Percentiles rank a stretch among this genome's conserved stretches.
phyloP scores from a whole-genome alignment of 176 grass and related monocot genomes.

The Zea luxurians region DNA sequence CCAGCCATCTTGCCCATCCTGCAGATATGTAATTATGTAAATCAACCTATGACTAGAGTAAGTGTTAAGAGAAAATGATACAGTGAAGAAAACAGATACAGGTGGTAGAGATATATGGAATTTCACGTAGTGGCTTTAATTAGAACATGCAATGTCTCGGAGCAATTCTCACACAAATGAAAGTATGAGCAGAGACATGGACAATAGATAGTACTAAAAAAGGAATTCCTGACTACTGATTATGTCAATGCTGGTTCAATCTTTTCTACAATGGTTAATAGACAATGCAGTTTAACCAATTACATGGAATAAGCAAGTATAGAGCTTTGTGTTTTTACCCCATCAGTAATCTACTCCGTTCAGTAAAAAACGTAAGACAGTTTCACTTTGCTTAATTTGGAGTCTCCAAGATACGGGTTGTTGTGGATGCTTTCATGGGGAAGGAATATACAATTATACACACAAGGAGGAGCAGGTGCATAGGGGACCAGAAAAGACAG shows the following conservation, averaged over 20 bases:
- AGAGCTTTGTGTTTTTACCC: not conserved
- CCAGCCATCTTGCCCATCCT: slow-evolving; percentile 59
- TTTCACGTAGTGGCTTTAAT: slow-evolving; percentile 31
- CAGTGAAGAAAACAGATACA: slow-evolving; percentile 31
- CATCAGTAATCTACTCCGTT: slow-evolving; percentile 20
- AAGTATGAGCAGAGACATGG: not conserved
- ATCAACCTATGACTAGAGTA: slow-evolving; percentile 7
- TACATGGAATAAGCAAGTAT: slow-evolving; percentile 8
- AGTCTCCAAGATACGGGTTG: slow-evolving; percentile 6
- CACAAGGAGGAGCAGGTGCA: not conserved
- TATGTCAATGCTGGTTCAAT: not conserved
- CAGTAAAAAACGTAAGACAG: not conserved
- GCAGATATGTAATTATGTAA: slow-evolving; percentile 46
- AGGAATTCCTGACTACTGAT: not conserved
- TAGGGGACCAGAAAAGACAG: not conserved
- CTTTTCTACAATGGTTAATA: slow-evolving; percentile 28
- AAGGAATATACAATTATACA: not conserved
- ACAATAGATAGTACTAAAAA: slow-evolving; percentile 19
- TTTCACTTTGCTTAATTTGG: not conserved
- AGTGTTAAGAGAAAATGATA: slow-evolving; percentile 6
- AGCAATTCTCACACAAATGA: slow-evolving; percentile 6
- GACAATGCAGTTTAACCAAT: slow-evolving; percentile 11
- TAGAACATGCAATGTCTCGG: slow-evolving; percentile 8
- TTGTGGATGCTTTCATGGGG: not conserved
- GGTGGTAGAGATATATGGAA: slow-evolving; percentile 21